A percentile compares a stretch with the other conserved stretches of the same genome.
Evolutionary conservation across 169 alveolate genomes (phyloP).

Genomic region (Cryptosporidium muris): DNA sequence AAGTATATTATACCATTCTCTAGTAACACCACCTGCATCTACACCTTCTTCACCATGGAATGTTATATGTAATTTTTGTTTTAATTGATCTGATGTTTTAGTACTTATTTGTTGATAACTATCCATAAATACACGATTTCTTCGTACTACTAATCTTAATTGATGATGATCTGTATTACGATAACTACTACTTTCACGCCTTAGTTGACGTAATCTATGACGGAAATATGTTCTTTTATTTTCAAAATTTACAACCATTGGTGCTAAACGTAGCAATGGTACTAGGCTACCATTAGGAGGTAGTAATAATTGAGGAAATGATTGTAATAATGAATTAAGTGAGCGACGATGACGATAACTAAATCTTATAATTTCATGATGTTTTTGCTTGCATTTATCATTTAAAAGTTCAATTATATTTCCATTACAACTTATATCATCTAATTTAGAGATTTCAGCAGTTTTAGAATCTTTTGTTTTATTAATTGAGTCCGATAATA

Average conservation of each 20-base stretch:
- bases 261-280: conserved; percentile 85
- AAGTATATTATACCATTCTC: conserved; percentile 97
- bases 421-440: neutral
- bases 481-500: neutral
- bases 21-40: conserved; percentile 99
- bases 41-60: conserved; percentile 98
- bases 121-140: conserved; percentile 94
- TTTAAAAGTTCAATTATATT: conserved; percentile 26
- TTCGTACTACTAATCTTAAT: conserved; percentile 88
- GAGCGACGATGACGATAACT: conserved; percentile 72
- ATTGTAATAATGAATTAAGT: conserved; percentile 69
- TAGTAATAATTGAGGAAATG: conserved; percentile 69
- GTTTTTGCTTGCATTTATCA: conserved; percentile 53
- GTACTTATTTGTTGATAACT: conserved; percentile 90
- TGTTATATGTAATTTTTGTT: conserved; percentile 91
- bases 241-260: conserved; percentile 95
- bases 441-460: neutral
- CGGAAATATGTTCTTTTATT: conserved; percentile 95
- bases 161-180: conserved; percentile 73
- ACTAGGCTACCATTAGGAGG: conserved; percentile 80
- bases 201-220: conserved; percentile 84
- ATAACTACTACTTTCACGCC: conserved; percentile 78
- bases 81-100: conserved; percentile 91
- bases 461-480: neutral
- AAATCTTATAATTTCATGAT: conserved; percentile 64